A percentile compares a stretch with the other conserved stretches of the same genome.
Evolutionary conservation across 1,139 yeast genomes (phyloP).

Genomic region (Kodamaea arcana): DNA sequence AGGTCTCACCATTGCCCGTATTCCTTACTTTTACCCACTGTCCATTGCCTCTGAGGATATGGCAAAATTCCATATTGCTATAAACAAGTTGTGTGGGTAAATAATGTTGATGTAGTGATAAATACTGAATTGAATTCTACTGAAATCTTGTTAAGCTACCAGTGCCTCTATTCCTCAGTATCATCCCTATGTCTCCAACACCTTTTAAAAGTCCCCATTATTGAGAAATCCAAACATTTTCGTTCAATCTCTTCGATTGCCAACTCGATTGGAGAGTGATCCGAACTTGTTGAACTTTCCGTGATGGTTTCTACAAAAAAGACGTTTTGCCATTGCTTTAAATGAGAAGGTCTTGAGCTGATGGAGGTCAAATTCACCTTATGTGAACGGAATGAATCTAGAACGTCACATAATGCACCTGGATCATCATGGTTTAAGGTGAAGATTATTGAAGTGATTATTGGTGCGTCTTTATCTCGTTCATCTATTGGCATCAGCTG

Average conservation of each 20-base stretch:
- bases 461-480: constrained; percentile 5
- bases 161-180: no score
- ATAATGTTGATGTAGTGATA: no score
- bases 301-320: constrained; percentile 66
- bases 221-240: constrained; percentile 31
- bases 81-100: no score
- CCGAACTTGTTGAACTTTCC: constrained; percentile 7
- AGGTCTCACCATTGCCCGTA: no score
- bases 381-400: constrained; percentile 53
- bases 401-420: constrained; percentile 70
- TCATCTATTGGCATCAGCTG: no score
- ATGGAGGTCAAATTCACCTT: constrained; percentile 69
- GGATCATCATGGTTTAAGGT: constrained; percentile 65
- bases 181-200: constrained; percentile 22
- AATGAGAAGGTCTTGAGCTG: constrained; percentile 65
- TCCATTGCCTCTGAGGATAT: no score
- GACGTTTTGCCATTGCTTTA: constrained; percentile 75
- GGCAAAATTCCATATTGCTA: no score
- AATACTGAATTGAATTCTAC: no score
- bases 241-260: constrained; percentile 18
- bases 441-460: constrained; percentile 58
- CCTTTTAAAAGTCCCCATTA: constrained; percentile 35
- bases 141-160: no score
- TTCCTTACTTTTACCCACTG: no score
- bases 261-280: constrained; percentile 12